Evolutionary conservation across 768 basidiomycete species (phyloP).

Genomic region (Crassisporium funariophilum): DNA sequence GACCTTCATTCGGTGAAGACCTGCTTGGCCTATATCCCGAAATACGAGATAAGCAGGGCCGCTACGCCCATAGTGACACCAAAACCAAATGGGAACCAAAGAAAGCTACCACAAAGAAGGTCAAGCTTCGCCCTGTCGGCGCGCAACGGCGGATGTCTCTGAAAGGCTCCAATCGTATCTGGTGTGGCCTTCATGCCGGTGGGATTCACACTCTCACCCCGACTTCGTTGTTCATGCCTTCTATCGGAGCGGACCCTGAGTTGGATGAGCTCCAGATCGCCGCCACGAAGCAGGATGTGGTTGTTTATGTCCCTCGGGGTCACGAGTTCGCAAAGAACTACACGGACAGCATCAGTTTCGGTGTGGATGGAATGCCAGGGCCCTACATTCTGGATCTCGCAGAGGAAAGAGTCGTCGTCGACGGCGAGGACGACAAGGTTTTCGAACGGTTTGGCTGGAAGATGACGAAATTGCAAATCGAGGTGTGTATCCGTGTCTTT

Average conservation of each 20-base stretch:
- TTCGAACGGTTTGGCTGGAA: conserved; percentile 16
- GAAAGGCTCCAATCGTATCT: not conserved
- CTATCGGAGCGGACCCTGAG: not conserved
- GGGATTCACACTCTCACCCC: not conserved
- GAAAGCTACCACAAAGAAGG: not conserved
- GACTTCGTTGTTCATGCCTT: not conserved
- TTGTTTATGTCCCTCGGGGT: not conserved
- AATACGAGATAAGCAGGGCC: not conserved
- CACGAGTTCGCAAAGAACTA: not conserved
- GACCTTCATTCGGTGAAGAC: no score
- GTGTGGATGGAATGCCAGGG: conserved; percentile 17
- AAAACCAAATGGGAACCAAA: not conserved
- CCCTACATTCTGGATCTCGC: conserved; percentile 17
- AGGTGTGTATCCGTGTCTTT: conserved; percentile 10
- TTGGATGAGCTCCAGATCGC: not conserved
- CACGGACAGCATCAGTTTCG: conserved; percentile 12
- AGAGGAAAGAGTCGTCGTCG: conserved; percentile 5
- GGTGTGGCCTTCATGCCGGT: not conserved
- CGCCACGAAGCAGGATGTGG: not conserved
- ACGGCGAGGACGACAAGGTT: conserved; percentile 14
- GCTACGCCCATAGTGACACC: not conserved
- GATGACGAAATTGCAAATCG: conserved; percentile 9
- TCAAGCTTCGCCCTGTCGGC: not conserved
- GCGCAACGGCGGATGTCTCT: not conserved
- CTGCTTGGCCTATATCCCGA: not conserved